These are phyloP conservation scores for Nevesoporus exiguus DNA, from an alignment of 768 basidiomycete genomes.

Conservation along the genomic window DNA sequence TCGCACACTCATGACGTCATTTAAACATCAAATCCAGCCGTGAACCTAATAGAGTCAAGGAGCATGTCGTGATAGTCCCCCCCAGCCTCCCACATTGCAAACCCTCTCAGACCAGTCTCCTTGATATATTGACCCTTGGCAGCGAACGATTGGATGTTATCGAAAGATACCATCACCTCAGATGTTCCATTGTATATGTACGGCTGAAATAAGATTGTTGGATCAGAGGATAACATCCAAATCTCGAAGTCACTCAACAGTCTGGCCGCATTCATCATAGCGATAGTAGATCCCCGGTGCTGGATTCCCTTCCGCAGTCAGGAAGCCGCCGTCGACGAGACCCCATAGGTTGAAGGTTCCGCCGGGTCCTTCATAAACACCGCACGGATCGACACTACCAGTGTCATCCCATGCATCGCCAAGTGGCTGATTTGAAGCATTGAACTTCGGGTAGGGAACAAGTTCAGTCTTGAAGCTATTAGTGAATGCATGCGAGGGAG, in stretches of 20 bases:
- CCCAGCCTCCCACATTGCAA: conserved; percentile 69
- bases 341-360: conserved; percentile 62
- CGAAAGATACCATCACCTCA: conserved; percentile 62
- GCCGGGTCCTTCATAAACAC: conserved; percentile 40
- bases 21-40: conserved; percentile 5
- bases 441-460: conserved; percentile 48
- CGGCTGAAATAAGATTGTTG: conserved; percentile 40
- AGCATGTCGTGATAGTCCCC: conserved; percentile 60
- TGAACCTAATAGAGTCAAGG: conserved; percentile 50
- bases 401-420: conserved; percentile 56
- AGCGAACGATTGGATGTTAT: conserved; percentile 54
- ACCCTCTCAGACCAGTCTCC: conserved; percentile 50
- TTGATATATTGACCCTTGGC: conserved; percentile 63
- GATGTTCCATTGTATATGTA: conserved; percentile 58
- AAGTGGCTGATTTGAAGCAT: conserved; percentile 38
- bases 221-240: not conserved
- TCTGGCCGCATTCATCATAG: conserved; percentile 68
- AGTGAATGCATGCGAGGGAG: conserved; percentile 36
- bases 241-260: conserved; percentile 41
- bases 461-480: conserved; percentile 35
- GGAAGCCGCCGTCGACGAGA: conserved; percentile 53
- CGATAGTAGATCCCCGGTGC: conserved; percentile 49
- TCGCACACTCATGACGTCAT: not conserved
- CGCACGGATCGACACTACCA: conserved; percentile 52
- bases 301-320: conserved; percentile 30